A percentile compares a stretch with the other conserved stretches of the same genome.
Conservation (phyloP, 2,329 filamentous ascomycete species). For the Scytalidium lignicola region DNA sequence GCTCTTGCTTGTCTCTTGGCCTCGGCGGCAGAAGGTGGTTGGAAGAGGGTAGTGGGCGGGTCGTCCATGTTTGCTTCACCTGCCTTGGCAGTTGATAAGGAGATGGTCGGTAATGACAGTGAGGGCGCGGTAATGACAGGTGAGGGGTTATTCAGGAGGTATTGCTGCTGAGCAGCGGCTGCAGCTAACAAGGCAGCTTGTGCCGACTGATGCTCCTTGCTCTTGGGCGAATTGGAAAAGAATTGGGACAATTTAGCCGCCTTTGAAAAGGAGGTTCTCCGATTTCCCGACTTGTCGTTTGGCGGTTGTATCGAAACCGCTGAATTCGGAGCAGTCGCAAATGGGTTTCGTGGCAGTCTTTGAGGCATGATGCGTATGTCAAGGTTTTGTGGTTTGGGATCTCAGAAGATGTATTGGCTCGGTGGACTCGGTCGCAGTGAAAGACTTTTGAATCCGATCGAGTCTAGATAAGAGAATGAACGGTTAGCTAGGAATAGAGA, state of each 20-base stretch:
- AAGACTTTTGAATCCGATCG: background rate
- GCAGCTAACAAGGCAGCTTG: slow-evolving; percentile 62
- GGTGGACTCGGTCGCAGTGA: background rate
- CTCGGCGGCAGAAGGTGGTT: slow-evolving; percentile 82
- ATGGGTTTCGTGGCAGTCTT: slow-evolving; percentile 30
- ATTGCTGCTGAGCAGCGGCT: slow-evolving; percentile 56
- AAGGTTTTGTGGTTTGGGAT: background rate
- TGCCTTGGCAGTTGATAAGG: slow-evolving; percentile 77
- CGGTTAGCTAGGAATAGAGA: no score
- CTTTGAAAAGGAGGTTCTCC: slow-evolving; percentile 59
- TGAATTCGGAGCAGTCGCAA: slow-evolving; percentile 24
- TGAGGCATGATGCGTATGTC: slow-evolving; percentile 24
- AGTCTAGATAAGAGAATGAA: background rate
- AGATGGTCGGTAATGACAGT: slow-evolving; percentile 82
- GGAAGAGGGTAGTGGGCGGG: slow-evolving; percentile 74
- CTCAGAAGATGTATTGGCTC: background rate
- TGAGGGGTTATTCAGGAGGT: slow-evolving; percentile 43
- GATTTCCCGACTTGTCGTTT: slow-evolving; percentile 26
- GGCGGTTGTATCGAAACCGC: slow-evolving; percentile 20
- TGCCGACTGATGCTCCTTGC: slow-evolving; percentile 59
- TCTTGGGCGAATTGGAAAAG: slow-evolving; percentile 76
- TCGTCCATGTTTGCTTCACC: slow-evolving; percentile 71
- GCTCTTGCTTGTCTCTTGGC: slow-evolving; percentile 67
- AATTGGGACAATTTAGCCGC: slow-evolving; percentile 75
- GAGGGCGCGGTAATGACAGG: slow-evolving; percentile 66